phyloP scores from a whole-genome alignment of 257 asterid genomes.

The Linaria vulgaris region DNA sequence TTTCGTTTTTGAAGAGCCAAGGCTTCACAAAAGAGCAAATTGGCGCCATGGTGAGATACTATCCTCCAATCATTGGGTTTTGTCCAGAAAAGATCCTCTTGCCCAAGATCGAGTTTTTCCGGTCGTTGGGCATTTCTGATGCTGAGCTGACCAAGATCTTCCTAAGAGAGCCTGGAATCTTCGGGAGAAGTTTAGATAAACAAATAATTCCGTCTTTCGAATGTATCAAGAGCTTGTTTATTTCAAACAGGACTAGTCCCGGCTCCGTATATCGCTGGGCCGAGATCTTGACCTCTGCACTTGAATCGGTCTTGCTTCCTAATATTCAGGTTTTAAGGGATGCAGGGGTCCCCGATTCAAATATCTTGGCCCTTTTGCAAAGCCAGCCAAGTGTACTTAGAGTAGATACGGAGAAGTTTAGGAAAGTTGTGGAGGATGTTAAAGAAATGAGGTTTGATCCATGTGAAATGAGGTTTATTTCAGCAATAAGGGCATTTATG shows the following conservation, averaged over 20 bases:
- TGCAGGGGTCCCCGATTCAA: constrained; percentile 14
- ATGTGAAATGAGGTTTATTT: background rate
- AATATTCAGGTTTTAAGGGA: constrained; percentile 16
- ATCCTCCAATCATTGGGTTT: background rate
- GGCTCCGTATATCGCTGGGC: background rate
- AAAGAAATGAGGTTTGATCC: constrained; percentile 22
- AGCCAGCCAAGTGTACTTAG: constrained; percentile 24
- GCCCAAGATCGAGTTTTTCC: constrained; percentile 34
- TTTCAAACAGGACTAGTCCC: constrained; percentile 8
- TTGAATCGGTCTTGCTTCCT: constrained; percentile 7
- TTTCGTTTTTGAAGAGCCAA: constrained; percentile 24
- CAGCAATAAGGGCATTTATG: constrained; percentile 19
- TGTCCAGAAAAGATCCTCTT: constrained; percentile 27
- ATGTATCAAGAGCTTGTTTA: constrained; percentile 21
- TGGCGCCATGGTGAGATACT: background rate
- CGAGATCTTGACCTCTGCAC: background rate
- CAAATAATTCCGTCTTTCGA: constrained; percentile 25
- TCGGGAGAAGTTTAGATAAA: constrained; percentile 13
- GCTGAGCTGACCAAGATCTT: constrained; percentile 17
- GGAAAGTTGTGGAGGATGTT: constrained; percentile 22
- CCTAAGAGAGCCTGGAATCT: constrained; percentile 3
- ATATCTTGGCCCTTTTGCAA: background rate
- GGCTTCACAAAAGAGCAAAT: constrained; percentile 31
- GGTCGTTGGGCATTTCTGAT: constrained; percentile 28
- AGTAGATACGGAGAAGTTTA: constrained; percentile 6